phyloP scores from a whole-genome alignment of 2,329 filamentous ascomycete species.

The Cryphonectria carpinicola region DNA sequence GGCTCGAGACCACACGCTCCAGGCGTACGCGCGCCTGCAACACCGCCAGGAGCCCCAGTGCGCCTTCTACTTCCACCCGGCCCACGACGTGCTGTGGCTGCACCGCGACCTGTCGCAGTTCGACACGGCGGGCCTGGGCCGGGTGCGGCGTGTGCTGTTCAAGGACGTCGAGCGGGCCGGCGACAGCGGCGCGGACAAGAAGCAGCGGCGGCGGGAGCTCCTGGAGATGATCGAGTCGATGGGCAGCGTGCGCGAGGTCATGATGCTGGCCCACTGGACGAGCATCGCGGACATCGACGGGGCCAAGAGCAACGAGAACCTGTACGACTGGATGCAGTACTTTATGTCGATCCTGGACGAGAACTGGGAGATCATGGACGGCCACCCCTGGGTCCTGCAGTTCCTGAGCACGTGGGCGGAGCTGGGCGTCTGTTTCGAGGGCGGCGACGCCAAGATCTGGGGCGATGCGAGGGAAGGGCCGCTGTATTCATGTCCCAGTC shows the following conservation, averaged over 20 bases:
- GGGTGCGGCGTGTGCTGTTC: slow-evolving; percentile 25
- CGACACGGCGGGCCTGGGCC: slow-evolving; percentile 16
- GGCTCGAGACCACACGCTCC: slow-evolving; percentile 25
- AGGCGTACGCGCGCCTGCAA: slow-evolving; percentile 27
- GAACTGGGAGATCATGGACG: slow-evolving; percentile 28
- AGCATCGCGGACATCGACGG: slow-evolving; percentile 28
- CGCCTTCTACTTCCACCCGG: slow-evolving; percentile 28
- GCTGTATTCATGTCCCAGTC: slow-evolving; percentile 28
- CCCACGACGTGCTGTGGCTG: slow-evolving; percentile 28
- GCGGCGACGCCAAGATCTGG: slow-evolving; percentile 25
- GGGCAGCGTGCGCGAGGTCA: slow-evolving; percentile 28
- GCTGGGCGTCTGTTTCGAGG: slow-evolving; percentile 27
- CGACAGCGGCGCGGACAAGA: slow-evolving; percentile 28
- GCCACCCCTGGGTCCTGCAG: slow-evolving; percentile 28
- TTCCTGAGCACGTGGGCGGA: slow-evolving; percentile 29
- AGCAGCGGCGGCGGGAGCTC: slow-evolving; percentile 29
- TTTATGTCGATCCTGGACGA: slow-evolving; percentile 29
- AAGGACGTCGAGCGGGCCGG: slow-evolving; percentile 29
- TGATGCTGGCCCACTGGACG: slow-evolving; percentile 29
- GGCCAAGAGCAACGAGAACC: slow-evolving; percentile 19
- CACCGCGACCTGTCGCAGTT: slow-evolving; percentile 30
- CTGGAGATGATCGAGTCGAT: slow-evolving; percentile 29
- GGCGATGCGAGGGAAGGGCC: slow-evolving; percentile 28
- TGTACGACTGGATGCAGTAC: slow-evolving; percentile 30
- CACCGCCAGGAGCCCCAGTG: slow-evolving; percentile 21